These are phyloP conservation scores for Pseudopithomyces maydicus DNA, from an alignment of 2,329 filamentous ascomycete species.

Conservation along the genomic window DNA sequence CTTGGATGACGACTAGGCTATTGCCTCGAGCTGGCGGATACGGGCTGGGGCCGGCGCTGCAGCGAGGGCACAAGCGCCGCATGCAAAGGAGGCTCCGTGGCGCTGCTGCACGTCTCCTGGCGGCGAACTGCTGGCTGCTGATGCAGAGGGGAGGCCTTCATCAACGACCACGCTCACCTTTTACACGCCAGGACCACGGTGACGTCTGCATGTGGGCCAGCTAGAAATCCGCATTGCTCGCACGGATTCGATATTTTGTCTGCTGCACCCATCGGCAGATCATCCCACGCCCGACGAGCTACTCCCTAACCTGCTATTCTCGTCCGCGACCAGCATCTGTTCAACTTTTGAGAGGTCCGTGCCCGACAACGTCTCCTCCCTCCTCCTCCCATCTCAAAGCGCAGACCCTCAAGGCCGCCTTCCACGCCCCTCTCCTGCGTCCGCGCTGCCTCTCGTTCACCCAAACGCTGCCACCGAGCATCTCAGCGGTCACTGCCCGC, in stretches of 20 bases:
- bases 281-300: background rate
- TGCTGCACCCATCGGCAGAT: background rate
- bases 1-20: background rate
- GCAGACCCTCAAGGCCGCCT: background rate
- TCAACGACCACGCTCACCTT: background rate
- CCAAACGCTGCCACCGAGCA: conserved; percentile 22
- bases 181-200: background rate
- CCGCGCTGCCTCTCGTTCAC: conserved; percentile 6
- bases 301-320: background rate
- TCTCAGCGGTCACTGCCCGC: conserved; percentile 10
- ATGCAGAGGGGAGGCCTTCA: background rate
- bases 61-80: background rate
- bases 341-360: conserved; percentile 4
- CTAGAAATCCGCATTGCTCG: background rate
- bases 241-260: background rate
- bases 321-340: conserved; percentile 1
- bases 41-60: conserved; percentile 3
- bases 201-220: background rate
- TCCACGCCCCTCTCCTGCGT: background rate
- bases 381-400: background rate
- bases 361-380: conserved; percentile 2
- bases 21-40: background rate
- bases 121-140: background rate
- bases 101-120: background rate
- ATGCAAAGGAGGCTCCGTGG: background rate